Evolutionary conservation across 805 yeast genomes (phyloP).

Genomic region (Zygosaccharomyces siamensis): DNA sequence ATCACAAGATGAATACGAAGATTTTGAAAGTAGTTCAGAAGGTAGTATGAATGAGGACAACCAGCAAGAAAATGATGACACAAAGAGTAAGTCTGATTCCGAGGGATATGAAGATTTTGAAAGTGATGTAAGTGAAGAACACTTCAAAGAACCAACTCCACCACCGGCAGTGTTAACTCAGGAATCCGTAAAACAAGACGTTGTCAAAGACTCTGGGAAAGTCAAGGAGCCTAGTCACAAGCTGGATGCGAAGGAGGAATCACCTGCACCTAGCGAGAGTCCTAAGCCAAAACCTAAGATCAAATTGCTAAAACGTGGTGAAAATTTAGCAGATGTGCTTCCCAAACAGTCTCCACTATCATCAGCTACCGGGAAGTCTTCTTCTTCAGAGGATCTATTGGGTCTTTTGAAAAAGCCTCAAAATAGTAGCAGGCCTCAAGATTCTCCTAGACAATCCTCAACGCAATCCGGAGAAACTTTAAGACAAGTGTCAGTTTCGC

Average conservation of each 20-base stretch:
- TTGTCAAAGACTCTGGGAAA: slow-evolving; percentile 18
- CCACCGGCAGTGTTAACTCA: slow-evolving; percentile 1
- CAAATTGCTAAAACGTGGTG: slow-evolving; percentile 37
- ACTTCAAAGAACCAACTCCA: slow-evolving; percentile 10
- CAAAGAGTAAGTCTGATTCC: slow-evolving; percentile 11
- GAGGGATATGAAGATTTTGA: slow-evolving; percentile 29
- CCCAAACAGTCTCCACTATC: slow-evolving; percentile 4
- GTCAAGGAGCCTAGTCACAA: slow-evolving; percentile 15
- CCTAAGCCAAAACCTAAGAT: slow-evolving; percentile 31
- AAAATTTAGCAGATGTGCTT: slow-evolving; percentile 25
- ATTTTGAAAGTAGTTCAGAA: slow-evolving; percentile 22
- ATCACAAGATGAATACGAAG: slow-evolving; percentile 18
- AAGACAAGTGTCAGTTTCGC: background rate
- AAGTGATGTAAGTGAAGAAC: slow-evolving; percentile 24
- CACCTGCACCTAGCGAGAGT: slow-evolving; percentile 5
- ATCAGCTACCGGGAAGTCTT: background rate
- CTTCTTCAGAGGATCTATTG: slow-evolving; percentile 7
- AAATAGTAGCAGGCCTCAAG: slow-evolving; percentile 1
- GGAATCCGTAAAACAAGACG: slow-evolving; percentile 15
- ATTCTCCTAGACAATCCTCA: background rate
- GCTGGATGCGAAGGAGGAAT: slow-evolving; percentile 7
- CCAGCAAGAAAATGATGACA: slow-evolving; percentile 9
- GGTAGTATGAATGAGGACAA: slow-evolving; percentile 2
- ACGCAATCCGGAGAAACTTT: background rate
- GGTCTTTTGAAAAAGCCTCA: slow-evolving; percentile 7